These are phyloP conservation scores for Prunus yedoensis DNA, from an alignment of 331 rosid genomes.

Conservation along the genomic window DNA sequence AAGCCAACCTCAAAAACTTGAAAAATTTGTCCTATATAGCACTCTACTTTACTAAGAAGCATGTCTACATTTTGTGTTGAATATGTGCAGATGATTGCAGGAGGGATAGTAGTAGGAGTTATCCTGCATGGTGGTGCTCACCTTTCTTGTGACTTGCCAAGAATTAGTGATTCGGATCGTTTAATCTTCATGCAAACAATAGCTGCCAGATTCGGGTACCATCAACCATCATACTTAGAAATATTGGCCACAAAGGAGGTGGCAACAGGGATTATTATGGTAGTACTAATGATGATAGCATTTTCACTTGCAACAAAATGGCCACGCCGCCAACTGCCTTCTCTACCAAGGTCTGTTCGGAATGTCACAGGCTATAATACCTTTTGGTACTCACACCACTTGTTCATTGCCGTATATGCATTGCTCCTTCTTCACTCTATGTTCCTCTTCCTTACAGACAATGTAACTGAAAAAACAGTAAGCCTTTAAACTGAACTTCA, in stretches of 20 bases:
- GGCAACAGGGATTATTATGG: conserved; percentile 69
- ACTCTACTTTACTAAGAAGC: neutral
- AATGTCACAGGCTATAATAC: conserved; percentile 76
- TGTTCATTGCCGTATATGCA: conserved; percentile 78
- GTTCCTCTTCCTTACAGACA: conserved; percentile 78
- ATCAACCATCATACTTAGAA: conserved; percentile 65
- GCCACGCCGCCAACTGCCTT: conserved; percentile 68
- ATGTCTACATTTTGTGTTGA: conserved; percentile 1
- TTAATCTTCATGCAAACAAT: conserved; percentile 60
- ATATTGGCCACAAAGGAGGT: conserved; percentile 68
- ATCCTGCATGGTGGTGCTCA: conserved; percentile 81
- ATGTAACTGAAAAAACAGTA: conserved; percentile 68
- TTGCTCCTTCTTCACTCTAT: conserved; percentile 82
- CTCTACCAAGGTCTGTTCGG: conserved; percentile 56
- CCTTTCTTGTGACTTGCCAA: conserved; percentile 89
- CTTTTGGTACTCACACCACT: conserved; percentile 91
- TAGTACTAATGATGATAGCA: conserved; percentile 66
- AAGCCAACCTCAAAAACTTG: too few relatives aligned
- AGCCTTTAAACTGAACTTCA: conserved; percentile 4
- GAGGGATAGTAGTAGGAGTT: conserved; percentile 73
- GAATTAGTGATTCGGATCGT: conserved; percentile 57
- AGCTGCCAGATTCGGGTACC: conserved; percentile 57
- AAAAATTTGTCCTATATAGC: too few relatives aligned
- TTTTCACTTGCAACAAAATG: conserved; percentile 75
- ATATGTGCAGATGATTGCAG: conserved; percentile 58